Conservation (phyloP, 345 rosid species). For the Jatropha curcas region DNA sequence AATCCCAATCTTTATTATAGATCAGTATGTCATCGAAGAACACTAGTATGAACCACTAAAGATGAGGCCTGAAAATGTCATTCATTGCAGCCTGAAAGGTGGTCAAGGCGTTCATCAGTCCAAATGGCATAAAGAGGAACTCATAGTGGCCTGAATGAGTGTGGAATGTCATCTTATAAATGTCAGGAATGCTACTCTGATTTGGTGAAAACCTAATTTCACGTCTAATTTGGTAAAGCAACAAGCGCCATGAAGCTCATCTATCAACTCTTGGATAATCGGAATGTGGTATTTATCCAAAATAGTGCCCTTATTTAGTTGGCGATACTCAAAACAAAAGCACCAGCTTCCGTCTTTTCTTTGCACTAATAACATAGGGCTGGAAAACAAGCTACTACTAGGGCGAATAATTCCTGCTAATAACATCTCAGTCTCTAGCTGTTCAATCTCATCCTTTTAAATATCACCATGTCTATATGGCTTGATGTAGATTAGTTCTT, state of each 20-base stretch:
- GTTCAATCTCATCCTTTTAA: too few relatives aligned
- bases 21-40: neutral
- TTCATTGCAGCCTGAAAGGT: neutral
- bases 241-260: too few relatives aligned
- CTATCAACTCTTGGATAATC: neutral
- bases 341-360: neutral
- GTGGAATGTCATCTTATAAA: too few relatives aligned
- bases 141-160: neutral
- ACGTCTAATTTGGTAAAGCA: too few relatives aligned
- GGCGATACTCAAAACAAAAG: neutral
- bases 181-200: neutral
- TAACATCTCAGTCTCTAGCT: neutral
- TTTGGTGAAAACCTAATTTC: neutral
- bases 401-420: neutral
- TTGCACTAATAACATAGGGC: neutral
- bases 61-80: neutral
- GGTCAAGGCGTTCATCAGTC: neutral
- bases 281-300: neutral
- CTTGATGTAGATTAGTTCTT: too few relatives aligned
- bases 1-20: neutral
- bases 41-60: neutral
- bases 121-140: neutral
- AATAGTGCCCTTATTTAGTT: neutral
- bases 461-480: too few relatives aligned
- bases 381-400: neutral